Percentiles rank a stretch among this genome's conserved stretches.
These are phyloP conservation scores for Hymenoscyphus linearis DNA, from an alignment of 2,329 filamentous ascomycete genomes.

Conservation along the genomic window DNA sequence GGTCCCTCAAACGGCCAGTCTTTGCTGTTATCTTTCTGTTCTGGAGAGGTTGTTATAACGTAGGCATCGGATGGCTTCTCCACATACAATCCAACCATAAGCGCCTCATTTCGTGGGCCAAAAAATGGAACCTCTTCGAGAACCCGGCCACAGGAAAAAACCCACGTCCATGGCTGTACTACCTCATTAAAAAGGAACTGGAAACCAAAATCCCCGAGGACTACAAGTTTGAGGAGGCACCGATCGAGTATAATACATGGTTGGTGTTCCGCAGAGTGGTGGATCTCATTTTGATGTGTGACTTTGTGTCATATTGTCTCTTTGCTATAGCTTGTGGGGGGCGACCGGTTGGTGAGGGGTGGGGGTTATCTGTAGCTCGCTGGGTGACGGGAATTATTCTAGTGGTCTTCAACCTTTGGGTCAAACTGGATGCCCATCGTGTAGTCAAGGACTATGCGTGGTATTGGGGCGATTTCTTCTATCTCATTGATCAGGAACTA, in stretches of 20 bases:
- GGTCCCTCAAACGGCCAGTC: constrained; percentile 62
- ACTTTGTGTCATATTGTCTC: constrained; percentile 94
- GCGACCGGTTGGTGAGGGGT: constrained; percentile 66
- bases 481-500: constrained; percentile 92
- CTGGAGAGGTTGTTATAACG: constrained; percentile 90
- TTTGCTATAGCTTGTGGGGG: constrained; percentile 87
- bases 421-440: constrained; percentile 94
- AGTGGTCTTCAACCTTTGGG: constrained; percentile 94
- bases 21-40: constrained; percentile 84
- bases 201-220: constrained; percentile 92
- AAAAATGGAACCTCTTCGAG: constrained; percentile 80
- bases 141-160: constrained; percentile 75
- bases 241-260: constrained; percentile 99
- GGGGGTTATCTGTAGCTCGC: constrained; percentile 63
- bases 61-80: constrained; percentile 85
- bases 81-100: constrained; percentile 86
- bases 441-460: constrained; percentile 99
- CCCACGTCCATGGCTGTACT: constrained; percentile 75
- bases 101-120: constrained; percentile 81
- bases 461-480: constrained; percentile 99
- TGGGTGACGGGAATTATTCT: constrained; percentile 75
- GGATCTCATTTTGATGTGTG: constrained; percentile 97
- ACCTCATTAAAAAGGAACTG: constrained; percentile 79
- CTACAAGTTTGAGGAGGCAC: constrained; percentile 88
- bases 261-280: constrained; percentile 91